Evolutionary conservation across 2,329 filamentous ascomycete species (phyloP).

Genomic region (Talaromyces sp.): DNA sequence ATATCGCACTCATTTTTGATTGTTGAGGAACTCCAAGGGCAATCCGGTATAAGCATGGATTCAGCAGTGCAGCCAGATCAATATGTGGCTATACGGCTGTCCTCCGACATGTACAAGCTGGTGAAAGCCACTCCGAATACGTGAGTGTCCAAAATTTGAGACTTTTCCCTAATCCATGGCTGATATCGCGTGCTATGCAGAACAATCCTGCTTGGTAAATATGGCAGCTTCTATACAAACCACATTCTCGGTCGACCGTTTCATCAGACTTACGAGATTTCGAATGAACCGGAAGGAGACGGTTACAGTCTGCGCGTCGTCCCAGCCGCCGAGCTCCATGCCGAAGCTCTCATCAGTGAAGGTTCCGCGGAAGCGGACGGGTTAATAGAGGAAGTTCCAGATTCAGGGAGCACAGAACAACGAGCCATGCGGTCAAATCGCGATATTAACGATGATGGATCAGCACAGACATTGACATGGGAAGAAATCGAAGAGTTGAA

Average conservation of each 20-base stretch:
- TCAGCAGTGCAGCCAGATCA: conserved; percentile 35
- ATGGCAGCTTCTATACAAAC: conserved; percentile 84
- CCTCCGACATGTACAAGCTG: conserved; percentile 55
- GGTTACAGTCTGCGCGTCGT: conserved; percentile 69
- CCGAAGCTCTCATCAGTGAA: conserved; percentile 60
- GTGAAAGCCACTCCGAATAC: conserved; percentile 58
- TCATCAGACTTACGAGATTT: conserved; percentile 83
- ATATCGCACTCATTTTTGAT: background rate
- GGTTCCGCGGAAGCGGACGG: conserved; percentile 33
- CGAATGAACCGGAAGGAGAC: conserved; percentile 60
- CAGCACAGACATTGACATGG: conserved; percentile 69
- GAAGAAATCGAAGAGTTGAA: conserved; percentile 68
- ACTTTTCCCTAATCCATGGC: conserved; percentile 10
- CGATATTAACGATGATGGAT: conserved; percentile 57
- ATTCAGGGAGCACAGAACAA: conserved; percentile 29
- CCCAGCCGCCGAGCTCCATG: conserved; percentile 73
- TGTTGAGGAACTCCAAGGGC: background rate
- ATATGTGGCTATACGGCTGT: conserved; percentile 35
- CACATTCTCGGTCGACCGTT: conserved; percentile 86
- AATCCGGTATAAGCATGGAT: conserved; percentile 27
- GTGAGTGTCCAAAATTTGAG: conserved; percentile 47
- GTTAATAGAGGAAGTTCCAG: conserved; percentile 30
- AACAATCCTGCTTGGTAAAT: conserved; percentile 84
- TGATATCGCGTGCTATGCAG: conserved; percentile 45
- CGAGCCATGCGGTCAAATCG: conserved; percentile 58